Evolutionary conservation across 164 flowering plant genomes (phyloP), one percentile per base, ranked within the genome.

Genomic region (Dillenia turbinata): DNA sequence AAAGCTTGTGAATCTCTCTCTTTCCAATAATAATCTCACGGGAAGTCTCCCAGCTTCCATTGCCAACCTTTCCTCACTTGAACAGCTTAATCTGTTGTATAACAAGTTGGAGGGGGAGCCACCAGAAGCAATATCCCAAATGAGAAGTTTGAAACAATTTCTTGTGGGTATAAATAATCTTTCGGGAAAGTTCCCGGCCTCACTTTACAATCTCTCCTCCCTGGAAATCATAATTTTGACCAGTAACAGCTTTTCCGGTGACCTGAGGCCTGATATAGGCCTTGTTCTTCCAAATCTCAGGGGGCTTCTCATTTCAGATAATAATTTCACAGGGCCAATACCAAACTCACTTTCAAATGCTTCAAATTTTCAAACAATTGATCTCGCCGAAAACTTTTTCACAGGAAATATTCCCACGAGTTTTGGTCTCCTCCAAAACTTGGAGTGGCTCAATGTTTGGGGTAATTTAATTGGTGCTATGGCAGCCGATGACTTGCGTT

Each of bases 11-110:
- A 1, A 0, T 0, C 48, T 80, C 9, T 2, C 2, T 5, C 59
- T 78, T 19, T 6, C 9, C 7, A 1, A 0, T 17, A 82, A 84
- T 52, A 70, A 70, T 17, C 64, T 82, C 5, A 74, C 61, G 5
- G 83, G 84, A 47, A 59, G 5, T 0, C 52, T 81, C 55, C 83
- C 81, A 9, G 4, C 63, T 45, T 70, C 75, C 9, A 1, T 83
- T 7, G 79, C 77, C 12, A 83, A 83, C 65, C 70, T 80, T 22
- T 61, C 82, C 1, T 73, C 75, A 3, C 66, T 81, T 7, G 19
- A 8, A 9, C 1, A 2, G 44, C 62, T 81, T 1, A 9, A 8
- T 12, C 9, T 77, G 2, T 0, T 10, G 9, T 14, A 9, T 0
- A 81, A 81, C 47, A 64, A 44, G 11, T 44, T 81, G 8, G 26